Percentiles rank a stretch among this genome's conserved stretches.
These are phyloP conservation scores for Pseudophaeomoniella oleicola DNA, from an alignment of 2,329 filamentous ascomycete genomes.

Conservation along the genomic window DNA sequence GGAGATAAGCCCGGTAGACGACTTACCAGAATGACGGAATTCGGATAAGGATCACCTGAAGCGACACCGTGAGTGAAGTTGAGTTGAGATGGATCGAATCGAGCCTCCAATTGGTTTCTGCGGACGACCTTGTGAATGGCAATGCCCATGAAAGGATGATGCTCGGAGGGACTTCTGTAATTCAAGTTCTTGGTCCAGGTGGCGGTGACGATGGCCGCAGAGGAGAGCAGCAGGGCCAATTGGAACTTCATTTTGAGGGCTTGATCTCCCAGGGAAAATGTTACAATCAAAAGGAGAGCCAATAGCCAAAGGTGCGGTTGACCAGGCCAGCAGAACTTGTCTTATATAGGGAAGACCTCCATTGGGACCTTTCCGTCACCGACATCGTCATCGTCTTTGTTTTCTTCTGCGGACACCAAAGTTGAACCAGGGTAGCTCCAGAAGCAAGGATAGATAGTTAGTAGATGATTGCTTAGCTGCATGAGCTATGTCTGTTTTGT, in stretches of 20 bases:
- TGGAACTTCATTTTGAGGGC: not conserved
- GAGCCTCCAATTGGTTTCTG: constrained; percentile 31
- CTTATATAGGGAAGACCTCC: not conserved
- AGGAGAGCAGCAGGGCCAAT: constrained; percentile 8
- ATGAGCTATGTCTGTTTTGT: no score
- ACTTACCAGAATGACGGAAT: constrained; percentile 25
- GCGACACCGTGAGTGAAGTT: constrained; percentile 52
- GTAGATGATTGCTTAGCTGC: no score
- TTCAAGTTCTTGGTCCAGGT: constrained; percentile 41
- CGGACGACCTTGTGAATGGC: constrained; percentile 48
- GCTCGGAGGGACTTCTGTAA: constrained; percentile 51
- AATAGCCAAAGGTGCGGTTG: not conserved
- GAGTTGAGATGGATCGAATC: constrained; percentile 36
- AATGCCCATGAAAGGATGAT: constrained; percentile 49
- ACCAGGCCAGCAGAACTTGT: not conserved
- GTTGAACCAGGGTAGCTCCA: no score
- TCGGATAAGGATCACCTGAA: constrained; percentile 28
- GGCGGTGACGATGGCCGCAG: constrained; percentile 9
- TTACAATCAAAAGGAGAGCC: not conserved
- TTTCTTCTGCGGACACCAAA: no score
- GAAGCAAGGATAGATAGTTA: no score
- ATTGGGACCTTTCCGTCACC: no score
- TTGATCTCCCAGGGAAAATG: no score
- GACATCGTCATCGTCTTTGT: no score
- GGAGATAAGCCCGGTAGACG: not conserved